Conservation (phyloP, 352 stramenopile genomes). For the Aphanomyces astaci region DNA sequence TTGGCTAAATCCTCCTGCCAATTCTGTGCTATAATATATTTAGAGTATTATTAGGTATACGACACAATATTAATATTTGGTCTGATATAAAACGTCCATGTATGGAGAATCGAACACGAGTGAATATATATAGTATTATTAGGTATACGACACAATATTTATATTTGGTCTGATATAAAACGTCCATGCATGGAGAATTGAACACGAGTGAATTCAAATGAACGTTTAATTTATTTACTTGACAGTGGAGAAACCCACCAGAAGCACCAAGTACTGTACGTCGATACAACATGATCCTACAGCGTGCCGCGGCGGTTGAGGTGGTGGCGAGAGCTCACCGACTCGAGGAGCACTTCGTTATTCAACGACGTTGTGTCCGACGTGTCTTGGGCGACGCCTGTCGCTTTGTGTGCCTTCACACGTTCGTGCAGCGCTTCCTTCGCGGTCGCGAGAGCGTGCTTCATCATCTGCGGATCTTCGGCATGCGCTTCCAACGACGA, state of each 20-base stretch:
- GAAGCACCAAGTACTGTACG: neutral
- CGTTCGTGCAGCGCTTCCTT: slow-evolving; percentile 14
- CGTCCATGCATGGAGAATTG: too few relatives aligned
- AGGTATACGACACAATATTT: too few relatives aligned
- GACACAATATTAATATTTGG: too few relatives aligned
- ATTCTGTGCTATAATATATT: too few relatives aligned
- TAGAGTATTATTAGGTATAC: too few relatives aligned
- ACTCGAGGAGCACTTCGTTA: slow-evolving; percentile 19
- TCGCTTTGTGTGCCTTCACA: slow-evolving; percentile 12
- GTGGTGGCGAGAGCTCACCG: neutral
- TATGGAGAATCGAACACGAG: too few relatives aligned
- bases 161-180: too few relatives aligned
- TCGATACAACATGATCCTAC: neutral
- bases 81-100: too few relatives aligned
- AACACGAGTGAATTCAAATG: too few relatives aligned
- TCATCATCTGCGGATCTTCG: slow-evolving; percentile 32
- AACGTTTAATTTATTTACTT: neutral
- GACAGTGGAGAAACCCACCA: neutral
- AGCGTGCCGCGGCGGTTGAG: slow-evolving; percentile 16
- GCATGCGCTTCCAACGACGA: slow-evolving; percentile 64
- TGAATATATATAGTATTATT: too few relatives aligned
- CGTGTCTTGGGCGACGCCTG: slow-evolving; percentile 7
- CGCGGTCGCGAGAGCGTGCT: neutral
- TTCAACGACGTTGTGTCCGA: slow-evolving; percentile 18
- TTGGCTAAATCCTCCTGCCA: too few relatives aligned